phyloP scores from a whole-genome alignment of 2,329 filamentous ascomycete genomes.

The Pyrenophora teres region DNA sequence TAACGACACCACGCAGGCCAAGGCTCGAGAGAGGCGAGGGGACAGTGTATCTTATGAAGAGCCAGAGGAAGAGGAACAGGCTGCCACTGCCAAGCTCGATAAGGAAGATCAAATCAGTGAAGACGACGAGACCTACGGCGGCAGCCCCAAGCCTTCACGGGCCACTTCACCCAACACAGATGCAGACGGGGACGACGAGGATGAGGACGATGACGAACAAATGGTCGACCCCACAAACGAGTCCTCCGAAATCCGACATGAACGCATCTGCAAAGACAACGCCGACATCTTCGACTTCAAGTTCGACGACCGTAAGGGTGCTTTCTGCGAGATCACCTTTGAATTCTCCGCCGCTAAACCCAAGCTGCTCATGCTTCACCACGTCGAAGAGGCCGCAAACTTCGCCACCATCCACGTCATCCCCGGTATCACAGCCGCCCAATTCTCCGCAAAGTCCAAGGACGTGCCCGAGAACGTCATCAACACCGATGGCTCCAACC shows the following conservation, averaged over 20 bases:
- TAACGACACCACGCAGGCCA: conserved; percentile 66
- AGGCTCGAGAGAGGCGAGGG: conserved; percentile 73
- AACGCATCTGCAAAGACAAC: conserved; percentile 50
- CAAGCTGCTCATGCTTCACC: conserved; percentile 89
- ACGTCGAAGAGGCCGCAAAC: conserved; percentile 80
- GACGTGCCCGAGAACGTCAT: conserved; percentile 57
- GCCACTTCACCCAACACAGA: conserved; percentile 39
- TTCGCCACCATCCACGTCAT: conserved; percentile 88
- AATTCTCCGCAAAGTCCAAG: conserved; percentile 58
- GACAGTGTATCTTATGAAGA: conserved; percentile 88
- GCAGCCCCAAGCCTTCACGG: conserved; percentile 49
- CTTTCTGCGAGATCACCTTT: conserved; percentile 79
- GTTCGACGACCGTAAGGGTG: conserved; percentile 75
- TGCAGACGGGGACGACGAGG: conserved; percentile 33
- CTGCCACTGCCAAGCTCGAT: conserved; percentile 68
- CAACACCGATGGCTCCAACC: conserved; percentile 82
- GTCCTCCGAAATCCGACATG: conserved; percentile 37
- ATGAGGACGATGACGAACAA: conserved; percentile 33
- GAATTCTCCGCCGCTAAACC: conserved; percentile 79
- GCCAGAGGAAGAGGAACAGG: conserved; percentile 89
- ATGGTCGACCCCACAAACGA: conserved; percentile 34
- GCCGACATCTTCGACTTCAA: conserved; percentile 75
- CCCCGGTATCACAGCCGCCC: conserved; percentile 73
- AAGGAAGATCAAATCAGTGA: conserved; percentile 56
- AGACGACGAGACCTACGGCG: conserved; percentile 59